phyloP scores from a whole-genome alignment of 225 moss, liverwort and hornwort species.

The Lunularia cruciata region DNA sequence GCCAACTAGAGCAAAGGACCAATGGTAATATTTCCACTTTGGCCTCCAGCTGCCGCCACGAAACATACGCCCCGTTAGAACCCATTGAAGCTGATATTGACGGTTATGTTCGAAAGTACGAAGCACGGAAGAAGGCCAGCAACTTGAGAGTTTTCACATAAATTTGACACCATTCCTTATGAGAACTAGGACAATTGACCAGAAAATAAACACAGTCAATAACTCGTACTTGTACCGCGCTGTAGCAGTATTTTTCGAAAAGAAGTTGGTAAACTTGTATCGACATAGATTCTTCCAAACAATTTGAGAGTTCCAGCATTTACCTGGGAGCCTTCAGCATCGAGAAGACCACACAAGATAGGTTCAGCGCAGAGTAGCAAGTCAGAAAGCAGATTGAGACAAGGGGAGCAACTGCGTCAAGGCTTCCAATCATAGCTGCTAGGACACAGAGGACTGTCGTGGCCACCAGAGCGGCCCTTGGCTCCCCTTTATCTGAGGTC shows the following conservation, averaged over 20 bases:
- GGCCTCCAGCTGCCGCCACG: slow-evolving; percentile 80
- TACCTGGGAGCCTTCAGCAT: slow-evolving; percentile 86
- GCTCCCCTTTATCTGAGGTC: slow-evolving; percentile 71
- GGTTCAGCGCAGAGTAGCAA: slow-evolving; percentile 91
- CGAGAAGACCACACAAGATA: slow-evolving; percentile 84
- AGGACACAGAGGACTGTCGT: slow-evolving; percentile 62
- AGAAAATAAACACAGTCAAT: too few relatives aligned
- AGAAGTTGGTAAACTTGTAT: too few relatives aligned
- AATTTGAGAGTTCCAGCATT: neutral
- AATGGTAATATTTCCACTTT: slow-evolving; percentile 92
- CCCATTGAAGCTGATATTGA: neutral
- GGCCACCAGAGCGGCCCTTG: slow-evolving; percentile 68
- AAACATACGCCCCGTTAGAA: neutral
- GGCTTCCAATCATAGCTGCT: slow-evolving; percentile 92
- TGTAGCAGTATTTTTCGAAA: too few relatives aligned
- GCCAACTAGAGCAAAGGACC: slow-evolving; percentile 78
- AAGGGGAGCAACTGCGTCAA: slow-evolving; percentile 92
- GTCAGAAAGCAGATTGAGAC: slow-evolving; percentile 98
- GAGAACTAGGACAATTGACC: too few relatives aligned
- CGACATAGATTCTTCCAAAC: too few relatives aligned
- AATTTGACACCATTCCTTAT: too few relatives aligned
- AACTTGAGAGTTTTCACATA: too few relatives aligned
- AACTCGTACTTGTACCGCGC: too few relatives aligned
- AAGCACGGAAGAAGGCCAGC: neutral
- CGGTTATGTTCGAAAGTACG: too few relatives aligned